Evolutionary conservation across 225 moss, liverwort and hornwort genomes (phyloP), one percentile per base, ranked within the genome.

Genomic region (Lunularia cruciata): DNA sequence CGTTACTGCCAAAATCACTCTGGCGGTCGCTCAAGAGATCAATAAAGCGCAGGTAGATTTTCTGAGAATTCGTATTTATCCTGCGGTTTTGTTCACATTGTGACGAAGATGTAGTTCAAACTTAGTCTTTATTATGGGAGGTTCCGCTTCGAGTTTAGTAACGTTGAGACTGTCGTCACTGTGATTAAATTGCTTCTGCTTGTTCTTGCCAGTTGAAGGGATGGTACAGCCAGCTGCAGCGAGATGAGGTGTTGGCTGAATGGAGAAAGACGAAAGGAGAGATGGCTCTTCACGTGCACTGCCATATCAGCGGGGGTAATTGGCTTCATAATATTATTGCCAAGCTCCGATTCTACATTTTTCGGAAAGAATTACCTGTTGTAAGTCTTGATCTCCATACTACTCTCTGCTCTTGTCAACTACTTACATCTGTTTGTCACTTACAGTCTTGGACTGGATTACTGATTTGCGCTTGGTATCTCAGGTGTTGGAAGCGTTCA

Each of bases 251-350:
- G 19, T 75, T 96, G 3, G 96, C 92, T 3, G 96, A 96, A 48
- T 96, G 96, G 96, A 89, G 27, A 68, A 90, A 81, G 68, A 87
- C 88, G 9, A 79, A 96, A 45, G 96, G 96, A 0, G 86, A 90
- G 58, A 92, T 96, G 96, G 70, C 84, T 5, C 96, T 96, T 46
- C 96, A 96, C 64, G 96, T 96, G 4, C 96, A 96, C 87, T 92
- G 96, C 61, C 96, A 96, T 31, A 96, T 96, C n/a, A 96, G 96
- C 42, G 96, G 96, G 15, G 92, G 90, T 0, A 96, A 96, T 51
- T 79, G 90, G 64, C 57, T 90, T 37, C 96, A 96, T 79, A 86
- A 96, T 55, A 71, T 92, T 7, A 96, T 96, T 32, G 96, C 96
- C 0, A 90, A 86, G 75, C 77, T 96, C 46, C 88, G 96, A 42